Evolutionary conservation across 768 basidiomycete species (phyloP).

Genomic region (Cantharellus cinnabarinus): DNA sequence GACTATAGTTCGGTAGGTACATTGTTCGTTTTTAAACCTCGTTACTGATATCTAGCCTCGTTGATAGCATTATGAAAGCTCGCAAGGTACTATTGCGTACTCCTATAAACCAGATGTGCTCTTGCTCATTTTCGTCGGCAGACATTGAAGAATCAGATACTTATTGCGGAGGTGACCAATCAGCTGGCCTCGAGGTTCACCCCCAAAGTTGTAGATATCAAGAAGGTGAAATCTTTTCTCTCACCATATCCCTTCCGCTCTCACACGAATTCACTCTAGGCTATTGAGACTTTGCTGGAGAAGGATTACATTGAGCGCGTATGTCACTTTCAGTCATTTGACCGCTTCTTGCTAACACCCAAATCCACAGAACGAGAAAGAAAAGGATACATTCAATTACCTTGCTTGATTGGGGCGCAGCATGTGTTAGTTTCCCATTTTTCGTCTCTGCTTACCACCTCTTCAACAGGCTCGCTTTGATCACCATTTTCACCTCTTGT

Average conservation of each 20-base stretch:
- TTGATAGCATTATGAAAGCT: slow-evolving; percentile 73
- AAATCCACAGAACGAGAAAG: slow-evolving; percentile 30
- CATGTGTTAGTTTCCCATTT: not conserved
- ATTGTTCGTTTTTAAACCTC: not conserved
- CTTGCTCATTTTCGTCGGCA: not conserved
- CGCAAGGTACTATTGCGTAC: slow-evolving; percentile 29
- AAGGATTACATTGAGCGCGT: slow-evolving; percentile 96
- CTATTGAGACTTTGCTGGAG: slow-evolving; percentile 80
- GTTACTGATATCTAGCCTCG: not conserved
- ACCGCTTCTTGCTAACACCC: not conserved
- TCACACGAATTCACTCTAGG: slow-evolving; percentile 21
- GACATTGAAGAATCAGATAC: slow-evolving; percentile 81
- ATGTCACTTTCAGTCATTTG: not conserved
- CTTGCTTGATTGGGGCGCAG: slow-evolving; percentile 22
- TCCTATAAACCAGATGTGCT: not conserved
- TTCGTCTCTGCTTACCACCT: not conserved
- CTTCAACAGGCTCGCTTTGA: not conserved
- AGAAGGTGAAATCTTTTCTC: slow-evolving; percentile 38
- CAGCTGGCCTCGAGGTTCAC: slow-evolving; percentile 76
- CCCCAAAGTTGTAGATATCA: slow-evolving; percentile 90
- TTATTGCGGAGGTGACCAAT: slow-evolving; percentile 79
- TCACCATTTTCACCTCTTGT: not conserved
- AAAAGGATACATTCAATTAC: slow-evolving; percentile 75
- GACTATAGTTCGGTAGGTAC: slow-evolving; percentile 7
- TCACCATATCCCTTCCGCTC: not conserved